Conservation (phyloP, 2,329 filamentous ascomycete species). For the Nothomitra cinnamomea region DNA sequence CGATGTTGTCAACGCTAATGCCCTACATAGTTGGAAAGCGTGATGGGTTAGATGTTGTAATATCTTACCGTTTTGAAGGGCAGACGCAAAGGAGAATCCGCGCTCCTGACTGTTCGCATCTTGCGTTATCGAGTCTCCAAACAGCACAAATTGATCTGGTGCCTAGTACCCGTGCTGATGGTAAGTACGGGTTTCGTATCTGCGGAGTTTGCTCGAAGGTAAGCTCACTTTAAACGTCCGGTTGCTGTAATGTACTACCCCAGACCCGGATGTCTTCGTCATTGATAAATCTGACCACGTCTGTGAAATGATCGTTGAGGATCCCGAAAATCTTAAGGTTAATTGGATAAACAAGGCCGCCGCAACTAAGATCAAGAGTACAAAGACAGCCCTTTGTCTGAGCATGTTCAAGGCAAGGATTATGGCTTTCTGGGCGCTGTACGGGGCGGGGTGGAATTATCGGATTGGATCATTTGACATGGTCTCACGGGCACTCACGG, state of each 20-base stretch:
- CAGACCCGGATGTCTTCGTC: no score
- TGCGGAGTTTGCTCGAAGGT: background rate
- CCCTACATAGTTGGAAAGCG: background rate
- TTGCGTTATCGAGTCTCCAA: slow-evolving; percentile 64
- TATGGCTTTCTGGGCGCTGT: no score
- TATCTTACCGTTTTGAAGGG: slow-evolving; percentile 47
- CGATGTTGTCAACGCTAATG: background rate
- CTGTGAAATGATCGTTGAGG: no score
- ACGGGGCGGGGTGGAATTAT: background rate
- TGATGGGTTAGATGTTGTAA: background rate
- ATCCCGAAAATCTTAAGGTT: no score
- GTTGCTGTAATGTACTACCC: no score
- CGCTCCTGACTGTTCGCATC: slow-evolving; percentile 39
- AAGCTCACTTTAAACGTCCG: background rate
- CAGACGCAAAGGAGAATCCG: slow-evolving; percentile 60
- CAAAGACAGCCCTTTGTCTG: no score
- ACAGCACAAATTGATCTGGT: slow-evolving; percentile 34
- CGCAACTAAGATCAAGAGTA: no score
- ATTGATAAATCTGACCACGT: no score
- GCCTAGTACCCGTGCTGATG: background rate
- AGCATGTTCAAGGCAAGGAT: no score
- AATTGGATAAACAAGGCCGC: no score
- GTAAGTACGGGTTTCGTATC: background rate
- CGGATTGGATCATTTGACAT: background rate
- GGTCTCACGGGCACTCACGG: background rate